A percentile compares a stretch with the other conserved stretches of the same genome.
phyloP scores from a whole-genome alignment of 2,329 filamentous ascomycete genomes.

The Penicillium aurantiogriseum region DNA sequence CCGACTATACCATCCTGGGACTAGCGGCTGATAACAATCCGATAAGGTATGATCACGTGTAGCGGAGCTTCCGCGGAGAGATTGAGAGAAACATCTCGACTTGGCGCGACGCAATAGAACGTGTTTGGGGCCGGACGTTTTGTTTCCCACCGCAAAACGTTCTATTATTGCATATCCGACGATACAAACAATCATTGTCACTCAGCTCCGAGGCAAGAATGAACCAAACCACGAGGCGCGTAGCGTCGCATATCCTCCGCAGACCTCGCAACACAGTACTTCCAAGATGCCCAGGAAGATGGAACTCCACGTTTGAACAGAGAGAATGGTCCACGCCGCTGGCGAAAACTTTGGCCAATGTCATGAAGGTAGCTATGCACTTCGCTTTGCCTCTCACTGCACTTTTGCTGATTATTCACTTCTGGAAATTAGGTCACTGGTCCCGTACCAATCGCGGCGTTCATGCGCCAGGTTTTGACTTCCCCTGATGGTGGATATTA shows the following conservation, averaged over 20 bases:
- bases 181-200: background rate
- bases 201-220: conserved; percentile 18
- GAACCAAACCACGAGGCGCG: conserved; percentile 32
- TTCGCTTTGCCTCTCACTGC: background rate
- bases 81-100: conserved; percentile 16
- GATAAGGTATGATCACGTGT: conserved; percentile 28
- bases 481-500: conserved; percentile 91
- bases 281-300: conserved; percentile 26
- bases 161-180: fast-evolving
- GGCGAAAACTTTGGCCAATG: conserved; percentile 80
- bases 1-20: background rate
- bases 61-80: conserved; percentile 29
- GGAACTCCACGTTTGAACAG: conserved; percentile 36
- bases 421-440: conserved; percentile 67
- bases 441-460: conserved; percentile 85
- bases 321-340: conserved; percentile 89
- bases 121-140: background rate
- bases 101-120: background rate
- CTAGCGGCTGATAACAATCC: background rate
- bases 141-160: background rate
- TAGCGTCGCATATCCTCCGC: conserved; percentile 27
- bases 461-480: conserved; percentile 98
- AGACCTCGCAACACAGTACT: conserved; percentile 19
- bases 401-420: conserved; percentile 3
- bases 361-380: conserved; percentile 68